These are phyloP conservation scores for Globisporangium parvum DNA, from an alignment of 352 stramenopile species.

Conservation along the genomic window DNA sequence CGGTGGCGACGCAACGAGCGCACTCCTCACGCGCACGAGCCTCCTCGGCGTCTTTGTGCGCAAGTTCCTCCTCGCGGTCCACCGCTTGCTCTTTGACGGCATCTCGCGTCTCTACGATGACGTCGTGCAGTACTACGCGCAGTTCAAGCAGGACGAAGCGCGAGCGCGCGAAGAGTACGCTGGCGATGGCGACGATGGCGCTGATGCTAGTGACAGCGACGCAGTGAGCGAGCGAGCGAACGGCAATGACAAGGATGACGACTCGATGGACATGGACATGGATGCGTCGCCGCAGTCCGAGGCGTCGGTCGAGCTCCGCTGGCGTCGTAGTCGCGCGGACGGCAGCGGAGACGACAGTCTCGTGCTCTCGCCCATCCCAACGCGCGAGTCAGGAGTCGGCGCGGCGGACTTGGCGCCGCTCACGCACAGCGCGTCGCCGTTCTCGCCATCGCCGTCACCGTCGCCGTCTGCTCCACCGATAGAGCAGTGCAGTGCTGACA, in stretches of 20 bases:
- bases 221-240: background rate
- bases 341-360: slow-evolving; percentile 22
- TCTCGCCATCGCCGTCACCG: background rate
- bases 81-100: slow-evolving; percentile 61
- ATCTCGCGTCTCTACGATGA: slow-evolving; percentile 65
- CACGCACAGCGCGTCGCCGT: slow-evolving; percentile 1
- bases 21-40: slow-evolving; percentile 41
- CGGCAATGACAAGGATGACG: background rate
- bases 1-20: slow-evolving; percentile 35
- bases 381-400: background rate
- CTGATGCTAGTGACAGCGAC: slow-evolving; percentile 1
- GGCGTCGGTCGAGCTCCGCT: background rate
- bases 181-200: background rate
- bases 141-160: slow-evolving; percentile 32
- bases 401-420: slow-evolving; percentile 3
- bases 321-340: slow-evolving; percentile 5
- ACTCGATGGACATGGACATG: slow-evolving; percentile 10
- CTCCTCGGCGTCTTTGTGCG: slow-evolving; percentile 67
- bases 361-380: slow-evolving; percentile 28
- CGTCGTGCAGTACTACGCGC: slow-evolving; percentile 41
- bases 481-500: background rate
- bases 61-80: slow-evolving; percentile 51
- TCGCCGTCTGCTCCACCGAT: background rate
- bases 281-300: slow-evolving; percentile 4
- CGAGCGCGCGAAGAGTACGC: background rate